Evolutionary conservation across 2,329 filamentous ascomycete genomes (phyloP), one percentile per base, ranked within the genome.

Genomic region (Pezicula rhizophila): DNA sequence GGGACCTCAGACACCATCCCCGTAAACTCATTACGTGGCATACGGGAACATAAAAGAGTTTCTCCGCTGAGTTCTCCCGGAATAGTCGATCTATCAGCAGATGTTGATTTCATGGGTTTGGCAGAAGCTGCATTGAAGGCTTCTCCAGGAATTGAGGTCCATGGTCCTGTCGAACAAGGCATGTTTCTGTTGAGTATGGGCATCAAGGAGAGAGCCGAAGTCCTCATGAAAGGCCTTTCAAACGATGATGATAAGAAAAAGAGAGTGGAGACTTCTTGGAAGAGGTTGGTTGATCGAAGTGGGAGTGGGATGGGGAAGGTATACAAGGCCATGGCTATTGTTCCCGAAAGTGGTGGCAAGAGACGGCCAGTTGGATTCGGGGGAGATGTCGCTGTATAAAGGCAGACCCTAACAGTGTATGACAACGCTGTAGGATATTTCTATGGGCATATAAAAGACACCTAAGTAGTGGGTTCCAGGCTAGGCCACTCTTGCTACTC

Each of bases 281-380:
- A 80, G 69, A 76, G 93, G 52, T 71, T 99, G 45, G 80, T 96
- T n/a, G 91, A 96, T 66, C 76, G 82, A 38, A 85, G 87, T 0
- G 85, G 83, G 1, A 82, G 80, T 45, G 92, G 90, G 0, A 99
- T 99, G 93, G 93, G 93, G 0, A 91, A 85, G 70, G 73, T 96
- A 18, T 99, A 99, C 67, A 96, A 97, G 70, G 91, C 82, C 20
- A 77, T 99, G 76, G 88, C 91, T 11, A 89, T 99, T 59, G 64
- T 97, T 60, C 93, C 93, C 0, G 86, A 91, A 67, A 88, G 87
- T 55, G 78, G 76, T 33, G 84, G 86, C 2, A 76, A 73, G 52
- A 80, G 90, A 60, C 77, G 84, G 51, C 92, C 92, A 2, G 90
- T 96, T 47, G 93, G 93, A 0, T 97, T 99, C 71, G 93, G 93